Evolutionary conservation across 257 asterid species (phyloP).

Genomic region (Scutellaria baicalensis): DNA sequence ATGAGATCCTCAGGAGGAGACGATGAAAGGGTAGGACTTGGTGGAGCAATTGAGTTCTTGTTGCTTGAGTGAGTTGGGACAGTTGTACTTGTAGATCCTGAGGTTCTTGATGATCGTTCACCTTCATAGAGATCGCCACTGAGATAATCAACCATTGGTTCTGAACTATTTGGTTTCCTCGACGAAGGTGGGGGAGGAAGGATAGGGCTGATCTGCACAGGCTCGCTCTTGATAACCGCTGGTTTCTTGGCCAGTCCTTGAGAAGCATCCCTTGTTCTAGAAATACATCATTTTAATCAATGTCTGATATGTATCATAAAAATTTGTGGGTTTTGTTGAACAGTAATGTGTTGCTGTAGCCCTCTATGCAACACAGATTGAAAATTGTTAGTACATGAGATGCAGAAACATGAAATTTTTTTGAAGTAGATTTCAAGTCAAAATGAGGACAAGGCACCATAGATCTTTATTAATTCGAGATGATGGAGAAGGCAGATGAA

Average conservation of each 20-base stretch:
- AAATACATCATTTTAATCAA: conserved; percentile 1
- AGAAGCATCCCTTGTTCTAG: conserved; percentile 69
- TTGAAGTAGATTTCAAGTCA: neutral
- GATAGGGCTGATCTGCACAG: conserved; percentile 35
- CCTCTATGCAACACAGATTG: no score
- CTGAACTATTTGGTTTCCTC: conserved; percentile 38
- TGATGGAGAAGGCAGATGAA: no score
- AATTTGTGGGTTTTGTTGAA: no score
- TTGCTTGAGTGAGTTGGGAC: conserved; percentile 36
- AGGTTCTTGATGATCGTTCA: conserved; percentile 37
- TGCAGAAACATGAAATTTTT: neutral
- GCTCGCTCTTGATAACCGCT: conserved; percentile 28
- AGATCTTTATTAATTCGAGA: no score
- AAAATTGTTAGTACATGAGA: neutral
- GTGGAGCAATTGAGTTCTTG: conserved; percentile 23
- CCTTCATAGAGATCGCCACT: conserved; percentile 75
- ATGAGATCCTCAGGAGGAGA: conserved; percentile 59
- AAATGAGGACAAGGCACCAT: neutral
- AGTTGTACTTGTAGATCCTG: conserved; percentile 34
- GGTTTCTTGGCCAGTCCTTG: conserved; percentile 59
- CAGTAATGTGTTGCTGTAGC: no score
- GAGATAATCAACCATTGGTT: conserved; percentile 61
- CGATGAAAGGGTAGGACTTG: conserved; percentile 33
- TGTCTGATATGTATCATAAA: neutral
- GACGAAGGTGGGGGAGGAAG: conserved; percentile 87